Evolutionary conservation across 306 rosid genomes (phyloP).

Genomic region (Cicer yamashitae): DNA sequence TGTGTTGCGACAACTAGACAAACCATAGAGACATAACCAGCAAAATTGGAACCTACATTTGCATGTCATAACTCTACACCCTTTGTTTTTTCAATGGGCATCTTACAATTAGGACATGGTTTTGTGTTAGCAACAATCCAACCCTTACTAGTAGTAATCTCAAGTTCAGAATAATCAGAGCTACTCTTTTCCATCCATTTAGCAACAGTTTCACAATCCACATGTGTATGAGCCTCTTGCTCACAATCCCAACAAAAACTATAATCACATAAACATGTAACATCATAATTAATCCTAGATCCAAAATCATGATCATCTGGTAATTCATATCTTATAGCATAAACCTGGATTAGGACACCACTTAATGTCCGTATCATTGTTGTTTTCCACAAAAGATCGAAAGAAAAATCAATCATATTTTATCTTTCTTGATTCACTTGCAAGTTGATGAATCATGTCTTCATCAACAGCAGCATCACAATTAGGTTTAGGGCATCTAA

Average conservation of each 20-base stretch:
- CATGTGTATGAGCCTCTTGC: slow-evolving; percentile 42
- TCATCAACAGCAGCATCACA: slow-evolving; percentile 24
- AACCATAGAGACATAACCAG: slow-evolving; percentile 37
- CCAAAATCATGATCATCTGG: not conserved
- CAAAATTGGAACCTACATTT: slow-evolving; percentile 35
- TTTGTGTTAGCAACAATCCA: slow-evolving; percentile 40
- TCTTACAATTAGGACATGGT: slow-evolving; percentile 29
- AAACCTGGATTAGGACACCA: slow-evolving; percentile 38
- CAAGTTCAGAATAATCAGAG: not conserved
- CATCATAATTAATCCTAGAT: not conserved
- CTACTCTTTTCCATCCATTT: slow-evolving; percentile 14
- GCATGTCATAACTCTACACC: slow-evolving; percentile 28
- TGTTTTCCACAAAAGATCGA: slow-evolving; percentile 39
- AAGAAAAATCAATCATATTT: slow-evolving; percentile 18
- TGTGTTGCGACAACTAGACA: not conserved
- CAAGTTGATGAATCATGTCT: slow-evolving; percentile 16
- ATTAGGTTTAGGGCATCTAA: slow-evolving; percentile 12
- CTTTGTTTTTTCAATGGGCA: slow-evolving; percentile 18
- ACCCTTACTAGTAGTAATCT: not conserved
- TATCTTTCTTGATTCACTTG: not conserved
- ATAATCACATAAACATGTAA: slow-evolving; percentile 26
- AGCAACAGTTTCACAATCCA: slow-evolving; percentile 25
- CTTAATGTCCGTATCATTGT: not conserved
- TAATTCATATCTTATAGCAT: not conserved
- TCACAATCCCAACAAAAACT: slow-evolving; percentile 42